Evolutionary conservation across 495 filamentous ascomycete species (phyloP).

Genomic region (Penicillium antarcticum): DNA sequence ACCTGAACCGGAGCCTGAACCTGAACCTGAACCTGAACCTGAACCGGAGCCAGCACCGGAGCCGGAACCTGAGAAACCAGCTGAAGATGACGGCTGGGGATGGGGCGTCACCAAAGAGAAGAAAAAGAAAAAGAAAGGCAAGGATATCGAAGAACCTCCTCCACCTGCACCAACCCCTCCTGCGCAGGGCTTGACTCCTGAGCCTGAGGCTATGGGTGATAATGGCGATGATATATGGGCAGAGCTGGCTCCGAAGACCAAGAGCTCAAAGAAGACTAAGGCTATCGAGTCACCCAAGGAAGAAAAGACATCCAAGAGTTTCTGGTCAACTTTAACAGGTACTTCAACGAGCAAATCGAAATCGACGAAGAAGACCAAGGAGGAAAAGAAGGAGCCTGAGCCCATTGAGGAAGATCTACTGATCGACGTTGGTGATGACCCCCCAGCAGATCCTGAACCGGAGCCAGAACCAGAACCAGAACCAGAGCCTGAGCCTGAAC

Average conservation of each 20-base stretch:
- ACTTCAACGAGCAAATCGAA: conserved; percentile 27
- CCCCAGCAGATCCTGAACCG: conserved; percentile 18
- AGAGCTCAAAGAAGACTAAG: conserved; percentile 32
- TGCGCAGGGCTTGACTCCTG: conserved; percentile 44
- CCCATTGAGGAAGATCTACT: conserved; percentile 18
- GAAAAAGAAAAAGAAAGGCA: conserved; percentile 43
- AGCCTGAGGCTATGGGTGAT: conserved; percentile 31
- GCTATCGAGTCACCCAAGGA: conserved; percentile 32
- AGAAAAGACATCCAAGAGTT: conserved; percentile 35
- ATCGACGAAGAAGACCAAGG: conserved; percentile 30
- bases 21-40: too few relatives aligned
- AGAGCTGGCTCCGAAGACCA: conserved; percentile 30
- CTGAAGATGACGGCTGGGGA: conserved; percentile 33
- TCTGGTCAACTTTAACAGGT: conserved; percentile 44
- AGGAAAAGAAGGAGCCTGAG: conserved; percentile 28
- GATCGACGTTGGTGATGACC: conserved; percentile 32
- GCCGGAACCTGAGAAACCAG: conserved; percentile 21
- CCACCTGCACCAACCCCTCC: conserved; percentile 52
- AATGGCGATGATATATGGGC: conserved; percentile 35
- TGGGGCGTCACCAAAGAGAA: conserved; percentile 39
- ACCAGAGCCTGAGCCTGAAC: conserved; percentile 14
- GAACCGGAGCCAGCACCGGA: too few relatives aligned
- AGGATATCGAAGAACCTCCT: conserved; percentile 40
- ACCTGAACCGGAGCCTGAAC: conserved; percentile 16
- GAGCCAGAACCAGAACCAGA: conserved; percentile 31